Evolutionary conservation across 257 asterid species (phyloP).

Genomic region (Rehmannia glutinosa): DNA sequence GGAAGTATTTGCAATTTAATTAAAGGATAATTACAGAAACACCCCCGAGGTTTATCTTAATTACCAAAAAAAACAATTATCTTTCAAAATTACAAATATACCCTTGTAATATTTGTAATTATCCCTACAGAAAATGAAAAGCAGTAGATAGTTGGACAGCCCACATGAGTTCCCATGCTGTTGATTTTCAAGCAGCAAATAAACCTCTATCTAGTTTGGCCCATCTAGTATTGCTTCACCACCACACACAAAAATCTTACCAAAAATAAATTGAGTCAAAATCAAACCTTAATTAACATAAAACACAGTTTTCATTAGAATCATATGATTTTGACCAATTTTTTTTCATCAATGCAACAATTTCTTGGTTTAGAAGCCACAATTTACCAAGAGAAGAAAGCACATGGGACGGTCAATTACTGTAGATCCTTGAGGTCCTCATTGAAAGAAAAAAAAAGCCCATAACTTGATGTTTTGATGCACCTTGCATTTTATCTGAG

Average conservation of each 20-base stretch:
- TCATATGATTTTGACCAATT: no score
- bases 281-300: conserved; percentile 25
- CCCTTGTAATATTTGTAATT: no score
- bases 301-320: no score
- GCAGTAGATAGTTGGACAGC: conserved; percentile 37
- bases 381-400: conserved; percentile 30
- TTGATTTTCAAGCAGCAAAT: conserved; percentile 33
- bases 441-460: conserved; percentile 39
- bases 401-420: conserved; percentile 51
- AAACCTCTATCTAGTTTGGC: conserved; percentile 36
- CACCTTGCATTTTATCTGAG: conserved; percentile 22
- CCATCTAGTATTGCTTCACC: no score
- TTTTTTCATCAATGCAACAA: no score
- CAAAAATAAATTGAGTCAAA: conserved; percentile 20
- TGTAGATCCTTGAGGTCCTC: conserved; percentile 28
- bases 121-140: background rate
- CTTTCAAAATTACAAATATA: no score
- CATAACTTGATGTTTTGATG: conserved; percentile 49
- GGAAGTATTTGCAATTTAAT: no score
- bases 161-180: conserved; percentile 85
- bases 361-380: no score
- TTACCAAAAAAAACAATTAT: no score
- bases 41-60: no score
- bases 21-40: no score
- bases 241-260: conserved; percentile 27